A percentile compares a stretch with the other conserved stretches of the same genome.
These are phyloP conservation scores for Boletus barrowsii DNA, from an alignment of 768 basidiomycete species.

Conservation along the genomic window DNA sequence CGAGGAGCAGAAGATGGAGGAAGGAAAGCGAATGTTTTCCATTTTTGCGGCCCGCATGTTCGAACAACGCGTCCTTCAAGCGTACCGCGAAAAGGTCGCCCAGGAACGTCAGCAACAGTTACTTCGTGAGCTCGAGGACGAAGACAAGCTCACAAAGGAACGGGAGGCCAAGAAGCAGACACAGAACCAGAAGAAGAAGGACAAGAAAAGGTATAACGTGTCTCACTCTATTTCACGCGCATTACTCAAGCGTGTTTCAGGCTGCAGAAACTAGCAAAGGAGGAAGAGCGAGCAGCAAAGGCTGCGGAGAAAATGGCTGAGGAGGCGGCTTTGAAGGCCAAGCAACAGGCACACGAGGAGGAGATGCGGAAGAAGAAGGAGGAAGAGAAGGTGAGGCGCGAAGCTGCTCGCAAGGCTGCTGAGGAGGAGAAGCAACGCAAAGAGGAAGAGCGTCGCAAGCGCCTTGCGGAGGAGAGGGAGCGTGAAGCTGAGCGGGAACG, in stretches of 20 bases:
- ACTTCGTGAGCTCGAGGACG: constrained; percentile 92
- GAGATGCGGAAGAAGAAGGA: constrained; percentile 79
- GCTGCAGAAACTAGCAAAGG: constrained; percentile 88
- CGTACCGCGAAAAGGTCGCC: constrained; percentile 95
- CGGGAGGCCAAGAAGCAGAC: constrained; percentile 90
- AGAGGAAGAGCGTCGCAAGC: constrained; percentile 80
- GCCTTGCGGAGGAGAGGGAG: constrained; percentile 76
- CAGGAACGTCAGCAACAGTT: constrained; percentile 93
- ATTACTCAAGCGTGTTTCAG: constrained; percentile 38
- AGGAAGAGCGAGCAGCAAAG: constrained; percentile 80
- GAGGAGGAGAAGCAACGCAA: constrained; percentile 83
- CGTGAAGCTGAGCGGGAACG: constrained; percentile 73
- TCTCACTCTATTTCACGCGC: constrained; percentile 2
- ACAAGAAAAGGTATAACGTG: constrained; percentile 82
- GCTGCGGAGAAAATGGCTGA: constrained; percentile 87
- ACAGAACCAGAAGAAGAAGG: constrained; percentile 98
- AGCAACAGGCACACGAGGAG: constrained; percentile 74
- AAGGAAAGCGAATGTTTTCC: constrained; percentile 99
- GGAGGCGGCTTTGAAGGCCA: constrained; percentile 73
- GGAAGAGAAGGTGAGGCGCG: constrained; percentile 80
- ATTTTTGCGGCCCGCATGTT: constrained; percentile 99
- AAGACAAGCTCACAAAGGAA: constrained; percentile 83
- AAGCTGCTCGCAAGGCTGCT: constrained; percentile 67
- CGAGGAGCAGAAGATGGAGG: constrained; percentile 98
- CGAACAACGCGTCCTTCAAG: constrained; percentile 94